These are phyloP conservation scores for Penicillium argentinense DNA, from an alignment of 495 filamentous ascomycete genomes.

Conservation along the genomic window DNA sequence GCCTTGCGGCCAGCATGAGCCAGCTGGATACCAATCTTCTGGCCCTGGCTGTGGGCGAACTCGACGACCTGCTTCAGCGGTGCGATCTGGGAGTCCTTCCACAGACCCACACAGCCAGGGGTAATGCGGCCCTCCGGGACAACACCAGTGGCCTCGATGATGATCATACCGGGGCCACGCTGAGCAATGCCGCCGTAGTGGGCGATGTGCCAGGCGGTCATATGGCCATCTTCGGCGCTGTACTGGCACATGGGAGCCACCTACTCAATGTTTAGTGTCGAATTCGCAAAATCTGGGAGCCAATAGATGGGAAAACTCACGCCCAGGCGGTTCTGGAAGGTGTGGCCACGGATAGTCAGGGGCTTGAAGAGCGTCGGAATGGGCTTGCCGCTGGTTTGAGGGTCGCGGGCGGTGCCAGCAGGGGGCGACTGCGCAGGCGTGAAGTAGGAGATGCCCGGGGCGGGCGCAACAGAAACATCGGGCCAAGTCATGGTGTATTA, in stretches of 20 bases:
- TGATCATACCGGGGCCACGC: constrained; percentile 66
- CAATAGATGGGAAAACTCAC: too few species aligned
- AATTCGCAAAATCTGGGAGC: too few species aligned
- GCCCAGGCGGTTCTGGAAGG: constrained; percentile 62
- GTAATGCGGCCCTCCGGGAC: constrained; percentile 74
- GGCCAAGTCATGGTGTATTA: constrained; percentile 28
- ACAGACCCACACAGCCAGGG: constrained; percentile 68
- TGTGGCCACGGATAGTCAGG: constrained; percentile 56
- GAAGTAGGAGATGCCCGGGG: constrained; percentile 62
- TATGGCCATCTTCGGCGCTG: constrained; percentile 61
- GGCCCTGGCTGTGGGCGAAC: constrained; percentile 70
- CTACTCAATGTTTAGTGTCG: too few species aligned
- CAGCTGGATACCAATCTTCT: constrained; percentile 73
- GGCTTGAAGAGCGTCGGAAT: constrained; percentile 72
- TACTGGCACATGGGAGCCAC: constrained; percentile 69
- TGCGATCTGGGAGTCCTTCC: constrained; percentile 71
- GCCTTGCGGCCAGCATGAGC: constrained; percentile 78
- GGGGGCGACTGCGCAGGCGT: constrained; percentile 65
- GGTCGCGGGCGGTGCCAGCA: constrained; percentile 62
- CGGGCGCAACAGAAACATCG: constrained; percentile 42
- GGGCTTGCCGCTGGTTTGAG: constrained; percentile 54
- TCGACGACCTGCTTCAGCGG: constrained; percentile 61
- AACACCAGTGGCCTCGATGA: constrained; percentile 75
- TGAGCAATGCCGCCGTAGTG: constrained; percentile 58
- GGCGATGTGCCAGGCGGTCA: constrained; percentile 63